Conservation (phyloP, 345 rosid genomes). For the Physaria fendleri region DNA sequence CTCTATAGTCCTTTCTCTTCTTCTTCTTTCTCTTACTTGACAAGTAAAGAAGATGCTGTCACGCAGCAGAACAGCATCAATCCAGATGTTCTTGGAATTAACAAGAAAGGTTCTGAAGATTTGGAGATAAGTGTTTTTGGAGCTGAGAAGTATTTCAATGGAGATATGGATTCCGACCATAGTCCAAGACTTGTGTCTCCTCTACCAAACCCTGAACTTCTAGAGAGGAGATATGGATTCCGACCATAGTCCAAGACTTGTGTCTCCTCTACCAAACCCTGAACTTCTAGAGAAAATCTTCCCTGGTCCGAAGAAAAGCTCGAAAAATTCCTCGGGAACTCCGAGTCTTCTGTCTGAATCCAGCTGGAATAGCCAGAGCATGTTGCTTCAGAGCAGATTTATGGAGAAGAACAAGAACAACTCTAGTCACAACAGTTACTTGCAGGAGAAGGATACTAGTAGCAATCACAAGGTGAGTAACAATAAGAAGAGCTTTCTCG, state of each 20-base stretch:
- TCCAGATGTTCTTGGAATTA: slow-evolving; percentile 15
- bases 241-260: slow-evolving; percentile 28
- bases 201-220: slow-evolving; percentile 13
- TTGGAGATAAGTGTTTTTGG: slow-evolving; percentile 71
- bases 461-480: slow-evolving; percentile 13
- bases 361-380: slow-evolving; percentile 45
- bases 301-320: slow-evolving; percentile 8
- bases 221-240: slow-evolving; percentile 46
- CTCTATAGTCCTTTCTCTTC: slow-evolving; percentile 46
- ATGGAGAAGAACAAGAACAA: slow-evolving; percentile 36
- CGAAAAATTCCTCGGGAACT: slow-evolving; percentile 20
- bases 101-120: slow-evolving; percentile 41
- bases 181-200: slow-evolving; percentile 31
- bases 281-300: slow-evolving; percentile 14
- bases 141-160: slow-evolving; percentile 83
- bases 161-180: slow-evolving; percentile 38
- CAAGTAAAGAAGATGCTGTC: slow-evolving; percentile 35
- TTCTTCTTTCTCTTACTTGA: slow-evolving; percentile 39
- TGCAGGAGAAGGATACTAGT: slow-evolving; percentile 10
- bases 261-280: slow-evolving; percentile 17
- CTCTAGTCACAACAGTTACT: slow-evolving; percentile 19
- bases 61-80: slow-evolving; percentile 25
- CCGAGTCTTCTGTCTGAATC: slow-evolving; percentile 39
- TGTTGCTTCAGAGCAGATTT: slow-evolving; percentile 50
- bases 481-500: slow-evolving; percentile 45